A percentile compares a stretch with the other conserved stretches of the same genome.
Conservation (phyloP, 345 rosid genomes). For the Viola odorata region DNA sequence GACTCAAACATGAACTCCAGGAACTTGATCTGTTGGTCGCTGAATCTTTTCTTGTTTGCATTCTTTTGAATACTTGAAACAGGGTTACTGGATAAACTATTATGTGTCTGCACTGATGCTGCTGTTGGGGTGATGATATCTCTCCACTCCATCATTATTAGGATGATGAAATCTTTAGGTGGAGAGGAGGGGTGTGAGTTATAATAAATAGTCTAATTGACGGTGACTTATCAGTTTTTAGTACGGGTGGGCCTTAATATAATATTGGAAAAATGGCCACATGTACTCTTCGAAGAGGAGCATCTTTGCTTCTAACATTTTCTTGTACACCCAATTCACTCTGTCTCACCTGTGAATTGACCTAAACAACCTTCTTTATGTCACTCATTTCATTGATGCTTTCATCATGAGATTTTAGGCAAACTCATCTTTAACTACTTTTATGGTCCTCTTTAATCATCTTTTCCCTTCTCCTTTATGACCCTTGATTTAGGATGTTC, state of each 20-base stretch:
- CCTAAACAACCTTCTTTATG: conserved; percentile 10
- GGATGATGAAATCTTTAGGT: too few relatives aligned
- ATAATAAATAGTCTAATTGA: too few relatives aligned
- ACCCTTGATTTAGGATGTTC: background rate
- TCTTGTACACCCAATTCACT: background rate
- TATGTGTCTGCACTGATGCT: background rate
- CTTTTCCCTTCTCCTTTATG: background rate
- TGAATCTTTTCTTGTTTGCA: conserved; percentile 14
- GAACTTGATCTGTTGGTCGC: conserved; percentile 13
- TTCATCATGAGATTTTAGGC: background rate
- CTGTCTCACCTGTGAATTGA: background rate
- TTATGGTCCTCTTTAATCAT: background rate
- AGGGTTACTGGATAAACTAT: background rate
- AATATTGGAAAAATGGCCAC: background rate
- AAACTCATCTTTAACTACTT: background rate
- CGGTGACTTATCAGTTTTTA: too few relatives aligned
- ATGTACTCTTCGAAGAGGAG: background rate
- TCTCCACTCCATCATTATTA: background rate
- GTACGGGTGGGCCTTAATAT: conserved; percentile 9
- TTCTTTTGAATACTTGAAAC: conserved; percentile 4
- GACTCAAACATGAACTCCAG: conserved; percentile 19
- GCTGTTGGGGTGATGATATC: background rate
- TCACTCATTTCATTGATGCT: too few relatives aligned
- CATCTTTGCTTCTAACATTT: background rate
- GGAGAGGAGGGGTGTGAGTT: too few relatives aligned